Evolutionary conservation across 192 early-diverging fungal genomes (phyloP), one percentile per base, ranked within the genome.

Genomic region (Coemansia sp.): DNA sequence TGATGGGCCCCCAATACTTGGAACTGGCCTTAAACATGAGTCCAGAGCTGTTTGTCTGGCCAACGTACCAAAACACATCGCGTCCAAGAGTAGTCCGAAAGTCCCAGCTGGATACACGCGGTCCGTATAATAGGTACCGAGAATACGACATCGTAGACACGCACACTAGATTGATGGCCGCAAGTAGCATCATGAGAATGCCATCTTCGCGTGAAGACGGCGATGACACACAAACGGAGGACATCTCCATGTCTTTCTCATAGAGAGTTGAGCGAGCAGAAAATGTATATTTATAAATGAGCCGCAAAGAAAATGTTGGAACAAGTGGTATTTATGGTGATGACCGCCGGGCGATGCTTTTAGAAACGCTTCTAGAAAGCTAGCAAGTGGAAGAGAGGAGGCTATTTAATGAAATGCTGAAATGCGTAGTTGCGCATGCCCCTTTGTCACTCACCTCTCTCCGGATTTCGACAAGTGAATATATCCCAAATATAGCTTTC

Each of bases 51-150:
- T 5, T 44, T 4, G 16, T 11, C 4, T 34, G 43, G 30, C 51
- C 10, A 4, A 81, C 11, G 38, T 71, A 62, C 35, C 53, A 16
- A 15, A 80, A 14, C 18, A 80, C 4, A 20, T 80, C 77, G 43
- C 72, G 68, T 21, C 60, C 60, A n/a, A 71, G 41, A 20, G 73
- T 73, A 5, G 72, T 75, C 4, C 66, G 56, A 5, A 34, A 64
- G 20, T 67, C 59, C 77, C 77, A 80, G 4, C 56, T 35, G 0
- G 56, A n/a, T 9, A 53, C 23, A 34, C 41, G 20, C 14, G 72
- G 69, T 0, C 72, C 72, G 12, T 34, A 21, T 2, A 69, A 5
- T 2, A 65, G 2, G 35, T 62, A 77, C 21, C 51, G 44, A 9
- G 44, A 0, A 0, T 24, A 56, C 4, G 75, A 59, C 24, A 0